Evolutionary conservation across 31 red algal species (phyloP).

Genomic region (Pterothamnion heteromorphum): DNA sequence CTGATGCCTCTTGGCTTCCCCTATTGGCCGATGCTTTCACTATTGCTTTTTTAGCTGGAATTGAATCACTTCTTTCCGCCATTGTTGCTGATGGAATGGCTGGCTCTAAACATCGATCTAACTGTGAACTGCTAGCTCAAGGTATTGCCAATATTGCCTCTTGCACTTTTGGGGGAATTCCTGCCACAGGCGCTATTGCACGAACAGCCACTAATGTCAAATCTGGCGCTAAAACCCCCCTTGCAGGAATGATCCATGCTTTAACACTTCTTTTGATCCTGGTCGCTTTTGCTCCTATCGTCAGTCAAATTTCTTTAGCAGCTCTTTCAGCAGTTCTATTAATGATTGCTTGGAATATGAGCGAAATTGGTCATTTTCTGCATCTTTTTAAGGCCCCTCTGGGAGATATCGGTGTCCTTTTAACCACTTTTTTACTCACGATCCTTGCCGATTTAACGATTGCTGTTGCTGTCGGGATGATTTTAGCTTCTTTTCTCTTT

Average conservation of each 20-base stretch:
- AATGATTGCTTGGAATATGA: slow-evolving; percentile 22
- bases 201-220: slow-evolving; percentile 34
- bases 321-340: slow-evolving; percentile 24
- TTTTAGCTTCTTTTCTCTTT: slow-evolving; percentile 39
- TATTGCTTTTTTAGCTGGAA: slow-evolving; percentile 17
- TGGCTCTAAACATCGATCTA: slow-evolving; percentile 30
- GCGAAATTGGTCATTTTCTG: slow-evolving; percentile 15
- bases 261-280: slow-evolving; percentile 21
- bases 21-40: neutral
- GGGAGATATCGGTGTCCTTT: slow-evolving; percentile 1
- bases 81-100: slow-evolving; percentile 46
- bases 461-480: slow-evolving; percentile 18
- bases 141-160: slow-evolving; percentile 35
- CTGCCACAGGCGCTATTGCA: slow-evolving; percentile 21
- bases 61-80: slow-evolving; percentile 35
- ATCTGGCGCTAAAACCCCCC: slow-evolving; percentile 20
- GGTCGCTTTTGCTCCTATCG: neutral
- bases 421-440: neutral
- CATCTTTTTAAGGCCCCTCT: neutral
- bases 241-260: slow-evolving; percentile 37
- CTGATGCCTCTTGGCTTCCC: slow-evolving; percentile 1
- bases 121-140: slow-evolving; percentile 45
- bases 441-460: neutral
- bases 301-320: slow-evolving; percentile 26
- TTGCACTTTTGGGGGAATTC: slow-evolving; percentile 32